phyloP scores from a whole-genome alignment of 2,329 filamentous ascomycete genomes.

The Botrytis deweyae region DNA sequence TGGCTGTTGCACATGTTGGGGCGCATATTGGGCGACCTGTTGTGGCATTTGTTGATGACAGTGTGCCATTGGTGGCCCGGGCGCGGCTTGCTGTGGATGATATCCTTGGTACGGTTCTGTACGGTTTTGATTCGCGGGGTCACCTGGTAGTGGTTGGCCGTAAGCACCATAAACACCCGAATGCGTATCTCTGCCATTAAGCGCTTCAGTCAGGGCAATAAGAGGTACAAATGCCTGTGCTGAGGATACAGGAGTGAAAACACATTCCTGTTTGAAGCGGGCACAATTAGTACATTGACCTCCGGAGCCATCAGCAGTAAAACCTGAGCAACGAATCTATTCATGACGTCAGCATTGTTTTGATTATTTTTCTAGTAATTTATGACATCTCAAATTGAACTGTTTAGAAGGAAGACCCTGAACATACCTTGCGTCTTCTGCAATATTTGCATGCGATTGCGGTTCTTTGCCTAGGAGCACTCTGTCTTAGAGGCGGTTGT shows the following conservation, averaged over 20 bases:
- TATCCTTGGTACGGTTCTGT: conserved; percentile 15
- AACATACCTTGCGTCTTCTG: conserved; percentile 55
- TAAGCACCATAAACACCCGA: conserved; percentile 43
- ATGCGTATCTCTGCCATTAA: conserved; percentile 44
- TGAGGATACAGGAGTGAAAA: conserved; percentile 73
- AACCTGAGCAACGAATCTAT: conserved; percentile 74
- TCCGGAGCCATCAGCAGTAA: conserved; percentile 64
- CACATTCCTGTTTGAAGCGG: conserved; percentile 73
- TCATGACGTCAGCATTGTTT: conserved; percentile 25
- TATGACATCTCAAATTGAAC: not conserved
- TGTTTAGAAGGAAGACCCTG: not conserved
- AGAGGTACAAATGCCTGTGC: conserved; percentile 74
- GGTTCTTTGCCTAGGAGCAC: conserved; percentile 58
- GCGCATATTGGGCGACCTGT: not conserved
- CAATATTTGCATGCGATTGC: conserved; percentile 62
- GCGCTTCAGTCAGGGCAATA: conserved; percentile 60
- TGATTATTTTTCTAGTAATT: not conserved
- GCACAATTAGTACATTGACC: conserved; percentile 72
- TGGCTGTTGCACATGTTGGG: not conserved
- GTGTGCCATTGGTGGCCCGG: not conserved
- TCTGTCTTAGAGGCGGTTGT: conserved; percentile 41
- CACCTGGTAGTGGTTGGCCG: conserved; percentile 41
- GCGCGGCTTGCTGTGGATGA: not conserved
- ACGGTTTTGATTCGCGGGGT: conserved; percentile 30
- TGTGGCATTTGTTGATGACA: not conserved